Evolutionary conservation across 2,329 filamentous ascomycete species (phyloP), one percentile per base, ranked within the genome.

Genomic region (Curvularia verruculosa): DNA sequence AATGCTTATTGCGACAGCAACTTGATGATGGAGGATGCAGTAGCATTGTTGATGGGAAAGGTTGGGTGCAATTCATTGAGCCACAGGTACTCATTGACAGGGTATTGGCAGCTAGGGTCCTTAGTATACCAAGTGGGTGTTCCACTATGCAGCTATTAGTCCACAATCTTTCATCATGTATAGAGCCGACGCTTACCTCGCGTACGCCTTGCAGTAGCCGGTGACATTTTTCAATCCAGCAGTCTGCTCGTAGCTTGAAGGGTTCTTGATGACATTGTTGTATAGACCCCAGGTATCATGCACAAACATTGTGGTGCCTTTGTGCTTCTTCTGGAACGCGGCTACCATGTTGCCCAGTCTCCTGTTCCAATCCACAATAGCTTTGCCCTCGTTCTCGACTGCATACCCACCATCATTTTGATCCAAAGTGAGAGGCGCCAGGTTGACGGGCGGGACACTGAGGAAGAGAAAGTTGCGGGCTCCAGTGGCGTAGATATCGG

Each of bases 31-130:
- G 65, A 68, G 55, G 82, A 74, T 0, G 86, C 86, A 7, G 86
- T 81, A 5, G 83, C 82, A 49, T 87, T 83, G 61, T 88, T 85
- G 51, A 88, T 81, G 0, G 84, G 81, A 67, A 83, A 86, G 0
- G 86, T 88, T n/a, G 87, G 86, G 67, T 89, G 87, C 61, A 89
- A 70, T 37, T 72, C 78, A 64, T 89, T 88, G 28, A 88, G 75
- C 86, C 86, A 89, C 64, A 88, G 82, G 68, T 88, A 88, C 73
- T 88, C 75, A 66, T 88, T 83, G 2, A 87, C 84, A 0, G 83
- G 76, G 43, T 84, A 71, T 1, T 78, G 77, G 68, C 86, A 88
- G 46, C 76, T 79, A 18, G 68, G 55, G 39, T 75, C 63, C n/a
- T 69, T 72, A 1, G 75, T 75, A 50, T 79, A 75, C 71, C 74